Percentiles rank a stretch among this genome's conserved stretches.
Evolutionary conservation across 2,329 filamentous ascomycete species (phyloP).

Genomic region (Xylaria hypoxylon): DNA sequence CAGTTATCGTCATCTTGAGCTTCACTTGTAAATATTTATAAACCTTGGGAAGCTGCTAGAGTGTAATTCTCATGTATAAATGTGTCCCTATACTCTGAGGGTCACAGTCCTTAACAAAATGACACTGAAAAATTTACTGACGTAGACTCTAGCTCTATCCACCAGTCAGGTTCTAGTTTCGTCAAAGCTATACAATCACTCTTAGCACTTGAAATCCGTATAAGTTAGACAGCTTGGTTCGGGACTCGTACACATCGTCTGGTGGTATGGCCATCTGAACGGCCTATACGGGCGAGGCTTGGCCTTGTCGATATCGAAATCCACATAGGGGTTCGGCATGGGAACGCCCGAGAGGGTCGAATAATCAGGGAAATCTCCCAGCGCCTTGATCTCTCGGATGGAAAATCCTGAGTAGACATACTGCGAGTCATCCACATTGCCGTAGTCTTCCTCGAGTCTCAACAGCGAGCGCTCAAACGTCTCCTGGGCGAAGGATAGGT

Average conservation of each 20-base stretch:
- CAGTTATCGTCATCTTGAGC: not conserved
- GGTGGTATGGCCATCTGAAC: slow-evolving; percentile 86
- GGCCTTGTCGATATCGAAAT: slow-evolving; percentile 77
- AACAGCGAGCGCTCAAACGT: slow-evolving; percentile 47
- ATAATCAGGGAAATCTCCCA: slow-evolving; percentile 86
- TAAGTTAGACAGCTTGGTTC: not conserved
- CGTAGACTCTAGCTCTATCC: slow-evolving; percentile 82
- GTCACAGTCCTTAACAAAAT: not conserved
- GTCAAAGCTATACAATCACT: slow-evolving; percentile 68
- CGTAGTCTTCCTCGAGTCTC: slow-evolving; percentile 53
- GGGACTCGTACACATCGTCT: slow-evolving; percentile 82
- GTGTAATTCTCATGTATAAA: too few relatives aligned
- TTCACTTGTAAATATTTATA: too few relatives aligned
- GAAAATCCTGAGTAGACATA: slow-evolving; percentile 78
- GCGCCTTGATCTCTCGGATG: slow-evolving; percentile 72
- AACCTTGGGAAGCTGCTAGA: too few relatives aligned
- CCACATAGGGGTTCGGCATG: slow-evolving; percentile 69
- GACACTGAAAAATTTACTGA: not conserved
- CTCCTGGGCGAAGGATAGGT: slow-evolving; percentile 40
- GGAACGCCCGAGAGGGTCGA: slow-evolving; percentile 79
- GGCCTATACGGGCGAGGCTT: slow-evolving; percentile 81
- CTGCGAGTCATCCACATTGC: slow-evolving; percentile 49
- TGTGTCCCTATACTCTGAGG: not conserved
- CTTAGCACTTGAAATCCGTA: slow-evolving; percentile 1
- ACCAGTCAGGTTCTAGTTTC: slow-evolving; percentile 85